Percentiles rank a stretch among this genome's conserved stretches.
Evolutionary conservation across 2,329 filamentous ascomycete species (phyloP).

Genomic region (Xylaria sp.): DNA sequence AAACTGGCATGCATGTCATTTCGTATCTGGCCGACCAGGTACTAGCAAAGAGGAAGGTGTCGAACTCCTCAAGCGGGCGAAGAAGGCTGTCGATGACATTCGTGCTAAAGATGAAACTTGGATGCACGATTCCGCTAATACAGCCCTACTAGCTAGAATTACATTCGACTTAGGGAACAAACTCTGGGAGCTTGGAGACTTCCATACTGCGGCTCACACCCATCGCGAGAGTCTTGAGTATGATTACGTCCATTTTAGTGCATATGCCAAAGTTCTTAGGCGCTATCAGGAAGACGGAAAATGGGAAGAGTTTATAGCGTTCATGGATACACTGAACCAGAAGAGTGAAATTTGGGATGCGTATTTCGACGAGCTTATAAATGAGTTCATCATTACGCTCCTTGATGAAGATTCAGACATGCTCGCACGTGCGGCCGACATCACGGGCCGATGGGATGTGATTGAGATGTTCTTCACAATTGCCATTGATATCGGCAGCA

Average conservation of each 20-base stretch:
- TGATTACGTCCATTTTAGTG: constrained; percentile 46
- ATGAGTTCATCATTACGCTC: constrained; percentile 45
- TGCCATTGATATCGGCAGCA: constrained; percentile 42
- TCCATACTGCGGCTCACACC: constrained; percentile 40
- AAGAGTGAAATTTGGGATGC: constrained; percentile 42
- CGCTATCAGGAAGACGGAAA: constrained; percentile 40
- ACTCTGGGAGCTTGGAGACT: constrained; percentile 47
- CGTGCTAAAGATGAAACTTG: constrained; percentile 37
- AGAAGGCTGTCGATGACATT: constrained; percentile 43
- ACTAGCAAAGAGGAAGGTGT: constrained; percentile 45
- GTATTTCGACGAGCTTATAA: constrained; percentile 48
- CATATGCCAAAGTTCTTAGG: constrained; percentile 42
- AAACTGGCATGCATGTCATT: constrained; percentile 50
- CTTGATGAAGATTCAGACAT: constrained; percentile 40
- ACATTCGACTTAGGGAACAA: constrained; percentile 48
- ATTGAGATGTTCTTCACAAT: constrained; percentile 45
- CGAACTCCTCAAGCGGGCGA: constrained; percentile 44
- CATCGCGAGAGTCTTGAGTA: constrained; percentile 48
- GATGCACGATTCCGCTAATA: constrained; percentile 42
- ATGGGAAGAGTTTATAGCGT: constrained; percentile 46
- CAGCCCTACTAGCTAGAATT: constrained; percentile 47
- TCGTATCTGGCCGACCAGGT: constrained; percentile 43
- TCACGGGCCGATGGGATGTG: constrained; percentile 45
- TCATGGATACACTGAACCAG: constrained; percentile 45
- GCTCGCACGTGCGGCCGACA: constrained; percentile 45